phyloP scores from a whole-genome alignment of 2,329 filamentous ascomycete species.

The Sphaerulina populicola region DNA sequence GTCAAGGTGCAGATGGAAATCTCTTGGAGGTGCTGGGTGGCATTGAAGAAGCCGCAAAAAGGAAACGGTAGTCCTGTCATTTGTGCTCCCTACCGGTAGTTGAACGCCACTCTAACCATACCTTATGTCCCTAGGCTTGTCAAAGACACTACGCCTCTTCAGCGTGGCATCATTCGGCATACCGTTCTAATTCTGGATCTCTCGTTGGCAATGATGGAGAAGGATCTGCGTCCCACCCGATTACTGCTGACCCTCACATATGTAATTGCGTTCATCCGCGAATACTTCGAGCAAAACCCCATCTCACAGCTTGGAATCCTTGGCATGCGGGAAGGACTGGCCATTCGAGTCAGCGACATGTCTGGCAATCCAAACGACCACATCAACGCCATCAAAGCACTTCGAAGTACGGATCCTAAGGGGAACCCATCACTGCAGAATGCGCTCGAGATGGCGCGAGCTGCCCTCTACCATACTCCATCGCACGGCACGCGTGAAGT shows the following conservation, averaged over 20 bases:
- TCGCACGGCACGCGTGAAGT: constrained; percentile 90
- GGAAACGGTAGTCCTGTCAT: constrained; percentile 23
- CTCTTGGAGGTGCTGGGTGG: constrained; percentile 32
- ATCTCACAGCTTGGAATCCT: constrained; percentile 91
- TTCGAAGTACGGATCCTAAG: constrained; percentile 40
- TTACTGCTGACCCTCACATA: constrained; percentile 76
- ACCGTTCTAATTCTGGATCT: constrained; percentile 85
- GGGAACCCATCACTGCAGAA: constrained; percentile 65
- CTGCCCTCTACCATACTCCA: constrained; percentile 84
- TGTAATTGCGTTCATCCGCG: constrained; percentile 76
- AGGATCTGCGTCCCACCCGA: constrained; percentile 82
- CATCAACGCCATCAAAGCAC: constrained; percentile 62
- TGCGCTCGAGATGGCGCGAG: constrained; percentile 88
- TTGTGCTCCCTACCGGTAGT: not conserved
- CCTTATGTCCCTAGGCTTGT: constrained; percentile 57
- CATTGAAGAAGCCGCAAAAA: constrained; percentile 33
- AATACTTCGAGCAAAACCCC: constrained; percentile 97
- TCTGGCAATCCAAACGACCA: constrained; percentile 87
- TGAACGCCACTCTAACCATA: constrained; percentile 1
- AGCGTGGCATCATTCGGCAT: constrained; percentile 96
- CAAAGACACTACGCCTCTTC: constrained; percentile 88
- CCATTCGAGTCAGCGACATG: constrained; percentile 77
- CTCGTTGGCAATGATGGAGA: constrained; percentile 87
- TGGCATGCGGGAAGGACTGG: constrained; percentile 87
- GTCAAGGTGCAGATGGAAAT: constrained; percentile 31